Evolutionary conservation across 179 eudicot genomes (phyloP).

Genomic region (Spinacia oleracea): DNA sequence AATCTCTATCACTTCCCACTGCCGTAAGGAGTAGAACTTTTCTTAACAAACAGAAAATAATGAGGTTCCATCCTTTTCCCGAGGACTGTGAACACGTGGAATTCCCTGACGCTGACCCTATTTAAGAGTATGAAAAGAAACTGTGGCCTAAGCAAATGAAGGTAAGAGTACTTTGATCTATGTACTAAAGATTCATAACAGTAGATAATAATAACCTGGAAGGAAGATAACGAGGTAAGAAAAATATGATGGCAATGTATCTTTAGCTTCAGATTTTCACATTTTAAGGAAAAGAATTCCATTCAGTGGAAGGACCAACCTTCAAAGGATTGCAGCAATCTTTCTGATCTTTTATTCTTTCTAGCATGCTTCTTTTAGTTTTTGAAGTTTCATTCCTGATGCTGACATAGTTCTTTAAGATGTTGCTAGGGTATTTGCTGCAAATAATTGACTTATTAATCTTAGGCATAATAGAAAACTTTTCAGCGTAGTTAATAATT

Average conservation of each 20-base stretch:
- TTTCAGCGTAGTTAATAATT: not conserved
- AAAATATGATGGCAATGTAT: not conserved
- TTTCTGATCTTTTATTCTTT: not conserved
- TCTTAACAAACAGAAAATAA: not conserved
- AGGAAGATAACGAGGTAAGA: not conserved
- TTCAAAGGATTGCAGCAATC: not conserved
- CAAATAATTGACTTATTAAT: not conserved
- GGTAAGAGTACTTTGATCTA: not conserved
- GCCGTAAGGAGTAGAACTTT: not conserved
- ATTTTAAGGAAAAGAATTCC: not conserved
- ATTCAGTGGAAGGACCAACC: not conserved
- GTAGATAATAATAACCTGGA: not conserved
- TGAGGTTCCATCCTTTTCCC: not conserved
- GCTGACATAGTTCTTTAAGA: not conserved
- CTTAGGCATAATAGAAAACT: not conserved
- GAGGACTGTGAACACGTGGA: not conserved
- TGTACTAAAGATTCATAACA: not conserved
- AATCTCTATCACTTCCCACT: not conserved
- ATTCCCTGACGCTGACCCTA: not conserved
- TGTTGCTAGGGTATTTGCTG: not conserved
- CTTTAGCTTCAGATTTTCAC: not conserved
- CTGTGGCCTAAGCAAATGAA: not conserved
- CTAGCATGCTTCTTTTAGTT: not conserved
- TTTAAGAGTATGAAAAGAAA: not conserved
- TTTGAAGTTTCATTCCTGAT: not conserved